These are phyloP conservation scores for Plenodomus lindquistii DNA, from an alignment of 2,329 filamentous ascomycete species.

Conservation along the genomic window DNA sequence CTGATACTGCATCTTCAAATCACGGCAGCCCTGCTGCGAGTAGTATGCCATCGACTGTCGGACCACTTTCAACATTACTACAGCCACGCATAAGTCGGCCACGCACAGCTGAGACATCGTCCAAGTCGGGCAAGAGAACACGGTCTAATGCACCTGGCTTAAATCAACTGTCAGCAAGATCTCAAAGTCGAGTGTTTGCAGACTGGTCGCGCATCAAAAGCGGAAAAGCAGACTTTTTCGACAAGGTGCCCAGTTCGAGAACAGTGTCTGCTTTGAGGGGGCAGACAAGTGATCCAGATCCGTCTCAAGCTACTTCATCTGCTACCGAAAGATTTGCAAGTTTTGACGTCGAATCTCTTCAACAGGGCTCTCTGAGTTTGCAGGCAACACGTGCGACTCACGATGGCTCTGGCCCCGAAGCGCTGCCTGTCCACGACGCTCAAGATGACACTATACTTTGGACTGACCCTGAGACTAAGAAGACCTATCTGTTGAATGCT, in stretches of 20 bases:
- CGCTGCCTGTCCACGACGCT: constrained; percentile 3
- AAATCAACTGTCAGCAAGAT: constrained; percentile 1
- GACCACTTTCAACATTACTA: neutral
- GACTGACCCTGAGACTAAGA: constrained; percentile 64
- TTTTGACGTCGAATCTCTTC: constrained; percentile 14
- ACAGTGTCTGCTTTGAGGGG: neutral
- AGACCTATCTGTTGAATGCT: constrained; percentile 56
- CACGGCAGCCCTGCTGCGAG: neutral
- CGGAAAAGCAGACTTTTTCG: constrained; percentile 39
- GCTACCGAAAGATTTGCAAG: constrained; percentile 1
- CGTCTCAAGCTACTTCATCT: neutral
- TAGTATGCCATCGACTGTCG: neutral
- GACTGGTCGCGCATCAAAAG: constrained; percentile 53
- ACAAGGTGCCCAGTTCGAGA: constrained; percentile 11
- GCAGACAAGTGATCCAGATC: neutral
- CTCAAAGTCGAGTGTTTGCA: constrained; percentile 28
- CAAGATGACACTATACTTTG: constrained; percentile 55
- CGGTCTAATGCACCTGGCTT: neutral
- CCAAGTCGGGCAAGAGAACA: constrained; percentile 25
- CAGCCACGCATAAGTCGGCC: neutral
- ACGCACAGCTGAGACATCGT: neutral
- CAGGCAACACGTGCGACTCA: neutral
- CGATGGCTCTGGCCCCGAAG: neutral
- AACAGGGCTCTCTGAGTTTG: constrained; percentile 14
- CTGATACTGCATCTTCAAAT: constrained; percentile 3